Evolutionary conservation across 192 early-diverging fungal species (phyloP), one percentile per base, ranked within the genome.

Genomic region (Coemansia sp.): DNA sequence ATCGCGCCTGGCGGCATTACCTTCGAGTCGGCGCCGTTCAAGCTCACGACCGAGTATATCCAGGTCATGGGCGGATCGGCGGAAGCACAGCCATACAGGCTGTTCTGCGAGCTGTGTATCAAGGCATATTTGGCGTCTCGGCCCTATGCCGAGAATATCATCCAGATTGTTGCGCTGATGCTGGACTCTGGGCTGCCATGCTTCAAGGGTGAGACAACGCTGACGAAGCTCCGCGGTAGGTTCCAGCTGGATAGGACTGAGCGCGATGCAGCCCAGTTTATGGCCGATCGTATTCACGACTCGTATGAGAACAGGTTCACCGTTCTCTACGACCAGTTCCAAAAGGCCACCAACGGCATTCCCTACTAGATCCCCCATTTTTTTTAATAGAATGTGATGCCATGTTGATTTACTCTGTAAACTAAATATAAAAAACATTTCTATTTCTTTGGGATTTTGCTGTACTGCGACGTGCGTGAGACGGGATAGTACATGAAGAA

Each of bases 1-100:
- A 98, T 99, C 74, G 92, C 96, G n/a, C 96, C 97, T 10, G 98
- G 98, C 67, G 98, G 98, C 12, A 92, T 94, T 59, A 95, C 87
- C 19, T 93, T 99, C 68, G 98, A 99, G 78, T 92, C 87, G 6
- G 91, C 94, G 12, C 98, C 98, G 3, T 99, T 98, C 89, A 99
- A 99, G 77, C 82, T 99, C 64, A 99, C 98, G 0, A 87, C 93
- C 27, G 98, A 99, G 84, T 97, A 98, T 90, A 89, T 99, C 45
- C 86, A 93, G 65, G 92, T 99, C 29, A 94, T 99, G 94, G 96
- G 98, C 37, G 94, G 93, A n/a, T 87, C 90, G 36, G 73, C 87
- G 4, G 84, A 89, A 24, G 86, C 92, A 29, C 92, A 94, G 59
- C 85, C 89, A 14, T 99, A 94, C 82, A 84, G 87, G 61, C 85